A percentile compares a stretch with the other conserved stretches of the same genome.
Evolutionary conservation across 192 early-diverging fungal genomes (phyloP).

Genomic region (Coemansia sp.): DNA sequence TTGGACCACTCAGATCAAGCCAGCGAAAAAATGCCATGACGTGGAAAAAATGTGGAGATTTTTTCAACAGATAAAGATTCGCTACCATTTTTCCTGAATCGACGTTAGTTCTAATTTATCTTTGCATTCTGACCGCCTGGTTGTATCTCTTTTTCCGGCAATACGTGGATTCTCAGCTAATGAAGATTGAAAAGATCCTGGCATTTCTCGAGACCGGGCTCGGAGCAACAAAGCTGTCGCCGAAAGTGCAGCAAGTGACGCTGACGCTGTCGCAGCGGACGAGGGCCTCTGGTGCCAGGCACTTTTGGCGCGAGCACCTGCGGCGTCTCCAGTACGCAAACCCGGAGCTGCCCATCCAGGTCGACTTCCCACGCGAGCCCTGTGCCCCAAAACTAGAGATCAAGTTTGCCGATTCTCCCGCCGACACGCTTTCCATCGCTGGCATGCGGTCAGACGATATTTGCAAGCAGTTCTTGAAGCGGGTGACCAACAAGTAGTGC

Average conservation of each 20-base stretch:
- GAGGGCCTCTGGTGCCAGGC: slow-evolving; percentile 43
- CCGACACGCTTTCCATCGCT: slow-evolving; percentile 26
- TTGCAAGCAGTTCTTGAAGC: slow-evolving; percentile 33
- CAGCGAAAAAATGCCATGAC: no score
- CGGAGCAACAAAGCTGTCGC: slow-evolving; percentile 39
- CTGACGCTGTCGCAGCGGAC: slow-evolving; percentile 55
- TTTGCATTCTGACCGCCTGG: no score
- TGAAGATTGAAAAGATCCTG: slow-evolving; percentile 49
- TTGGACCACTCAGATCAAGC: background rate
- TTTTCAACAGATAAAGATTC: no score
- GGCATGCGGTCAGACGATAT: slow-evolving; percentile 48
- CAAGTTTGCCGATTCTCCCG: slow-evolving; percentile 25
- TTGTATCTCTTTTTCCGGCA: no score
- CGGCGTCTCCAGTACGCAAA: slow-evolving; percentile 54
- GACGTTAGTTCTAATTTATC: no score
- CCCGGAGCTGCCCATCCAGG: slow-evolving; percentile 38
- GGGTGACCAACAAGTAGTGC: slow-evolving; percentile 2
- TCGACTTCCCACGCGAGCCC: slow-evolving; percentile 48
- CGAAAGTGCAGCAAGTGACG: slow-evolving; percentile 35
- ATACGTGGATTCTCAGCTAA: slow-evolving; percentile 14
- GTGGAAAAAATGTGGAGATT: no score
- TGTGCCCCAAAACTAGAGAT: slow-evolving; percentile 51
- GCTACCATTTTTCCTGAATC: no score
- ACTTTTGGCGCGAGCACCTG: slow-evolving; percentile 54
- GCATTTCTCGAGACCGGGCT: slow-evolving; percentile 38